A percentile compares a stretch with the other conserved stretches of the same genome.
phyloP scores from a whole-genome alignment of 1,139 yeast genomes.

The Candida freyschussii region DNA sequence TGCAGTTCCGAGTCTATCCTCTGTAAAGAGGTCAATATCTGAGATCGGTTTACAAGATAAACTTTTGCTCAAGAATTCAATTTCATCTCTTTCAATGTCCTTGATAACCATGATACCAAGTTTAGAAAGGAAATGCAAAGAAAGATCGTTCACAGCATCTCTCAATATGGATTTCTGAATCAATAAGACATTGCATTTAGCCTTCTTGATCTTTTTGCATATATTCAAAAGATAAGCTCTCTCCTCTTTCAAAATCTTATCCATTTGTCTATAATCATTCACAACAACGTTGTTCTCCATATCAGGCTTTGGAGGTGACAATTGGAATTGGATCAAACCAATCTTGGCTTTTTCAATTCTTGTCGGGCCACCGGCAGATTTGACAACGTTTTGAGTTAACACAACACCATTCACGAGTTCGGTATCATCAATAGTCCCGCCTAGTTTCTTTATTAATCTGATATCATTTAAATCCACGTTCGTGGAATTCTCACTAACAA shows the following conservation, averaged over 20 bases:
- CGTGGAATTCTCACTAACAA: constrained; percentile 51
- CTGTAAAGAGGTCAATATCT: constrained; percentile 86
- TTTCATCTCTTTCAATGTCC: constrained; percentile 95
- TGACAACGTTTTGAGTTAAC: constrained; percentile 82
- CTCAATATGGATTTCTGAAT: constrained; percentile 93
- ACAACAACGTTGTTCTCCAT: constrained; percentile 97
- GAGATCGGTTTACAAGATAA: constrained; percentile 96
- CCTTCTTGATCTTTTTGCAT: constrained; percentile 93
- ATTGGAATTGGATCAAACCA: constrained; percentile 90
- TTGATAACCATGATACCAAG: constrained; percentile 89
- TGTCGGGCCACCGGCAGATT: constrained; percentile 93
- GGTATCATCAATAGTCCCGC: constrained; percentile 97
- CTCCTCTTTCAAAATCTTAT: constrained; percentile 94
- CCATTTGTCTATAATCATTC: constrained; percentile 98
- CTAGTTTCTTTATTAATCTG: constrained; percentile 86
- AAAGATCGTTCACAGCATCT: constrained; percentile 96
- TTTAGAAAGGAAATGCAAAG: constrained; percentile 89
- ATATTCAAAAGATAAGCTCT: constrained; percentile 90
- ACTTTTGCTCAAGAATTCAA: constrained; percentile 88
- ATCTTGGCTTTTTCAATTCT: constrained; percentile 91
- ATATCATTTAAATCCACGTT: constrained; percentile 87
- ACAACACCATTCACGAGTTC: constrained; percentile 91
- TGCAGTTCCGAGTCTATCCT: constrained; percentile 87
- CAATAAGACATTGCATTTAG: constrained; percentile 90
- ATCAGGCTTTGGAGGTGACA: constrained; percentile 98